Evolutionary conservation across 805 yeast genomes (phyloP).

Genomic region (Middelhovenomyces tepae): DNA sequence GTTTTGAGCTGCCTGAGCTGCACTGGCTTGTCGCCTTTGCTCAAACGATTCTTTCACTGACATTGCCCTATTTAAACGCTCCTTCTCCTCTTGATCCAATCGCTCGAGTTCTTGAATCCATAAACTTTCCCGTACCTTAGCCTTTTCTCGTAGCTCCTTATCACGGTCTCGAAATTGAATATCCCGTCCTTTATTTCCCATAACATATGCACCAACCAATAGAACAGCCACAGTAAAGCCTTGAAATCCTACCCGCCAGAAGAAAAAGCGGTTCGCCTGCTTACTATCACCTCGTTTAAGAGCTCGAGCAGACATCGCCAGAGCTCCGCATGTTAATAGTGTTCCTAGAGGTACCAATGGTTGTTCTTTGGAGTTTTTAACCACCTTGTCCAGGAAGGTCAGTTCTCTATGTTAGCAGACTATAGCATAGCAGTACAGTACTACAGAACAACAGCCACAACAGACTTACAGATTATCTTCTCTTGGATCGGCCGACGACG

Average conservation of each 20-base stretch:
- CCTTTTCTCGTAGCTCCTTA: slow-evolving; percentile 63
- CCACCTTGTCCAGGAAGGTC: slow-evolving; percentile 15
- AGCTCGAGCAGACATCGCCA: slow-evolving; percentile 67
- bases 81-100: slow-evolving; percentile 65
- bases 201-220: slow-evolving; percentile 67
- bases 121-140: slow-evolving; percentile 70
- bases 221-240: slow-evolving; percentile 75
- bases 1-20: too few relatives aligned
- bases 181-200: slow-evolving; percentile 35
- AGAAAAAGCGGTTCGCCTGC: slow-evolving; percentile 77
- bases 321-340: slow-evolving; percentile 71
- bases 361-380: slow-evolving; percentile 60
- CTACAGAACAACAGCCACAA: too few relatives aligned
- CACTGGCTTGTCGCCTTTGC: too few relatives aligned
- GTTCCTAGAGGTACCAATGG: slow-evolving; percentile 86
- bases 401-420: slow-evolving; percentile 1
- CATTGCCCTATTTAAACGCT: slow-evolving; percentile 59
- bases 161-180: slow-evolving; percentile 34
- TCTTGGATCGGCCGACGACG: slow-evolving; percentile 2
- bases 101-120: slow-evolving; percentile 85
- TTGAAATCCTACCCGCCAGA: slow-evolving; percentile 85
- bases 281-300: slow-evolving; percentile 61
- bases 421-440: too few relatives aligned
- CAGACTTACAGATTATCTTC: too few relatives aligned
- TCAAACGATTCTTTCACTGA: slow-evolving; percentile 3